Conservation (phyloP, 805 yeast species). For the Kazachstania taianensis region DNA sequence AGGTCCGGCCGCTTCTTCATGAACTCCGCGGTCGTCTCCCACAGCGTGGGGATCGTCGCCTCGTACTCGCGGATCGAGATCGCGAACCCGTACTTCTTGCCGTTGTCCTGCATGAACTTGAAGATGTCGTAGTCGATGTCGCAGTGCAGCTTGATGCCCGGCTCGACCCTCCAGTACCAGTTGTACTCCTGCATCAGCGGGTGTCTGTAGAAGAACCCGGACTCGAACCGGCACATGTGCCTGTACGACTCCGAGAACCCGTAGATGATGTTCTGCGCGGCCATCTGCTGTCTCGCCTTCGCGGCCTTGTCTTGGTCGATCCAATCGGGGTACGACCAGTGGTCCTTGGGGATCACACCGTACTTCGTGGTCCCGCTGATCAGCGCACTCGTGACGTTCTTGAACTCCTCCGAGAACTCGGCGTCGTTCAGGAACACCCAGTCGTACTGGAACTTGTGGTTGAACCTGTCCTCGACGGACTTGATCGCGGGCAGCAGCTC, state of each 20-base stretch:
- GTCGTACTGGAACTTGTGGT: constrained; percentile 69
- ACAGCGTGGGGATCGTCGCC: constrained; percentile 63
- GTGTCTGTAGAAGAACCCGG: constrained; percentile 82
- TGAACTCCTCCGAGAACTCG: constrained; percentile 74
- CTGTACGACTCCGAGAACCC: constrained; percentile 63
- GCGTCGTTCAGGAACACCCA: constrained; percentile 94
- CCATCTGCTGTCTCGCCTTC: constrained; percentile 43
- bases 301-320: constrained; percentile 65
- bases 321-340: constrained; percentile 83
- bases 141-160: constrained; percentile 70
- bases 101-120: constrained; percentile 70
- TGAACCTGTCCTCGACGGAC: constrained; percentile 83
- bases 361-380: constrained; percentile 70
- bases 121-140: constrained; percentile 74
- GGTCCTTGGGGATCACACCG: constrained; percentile 72
- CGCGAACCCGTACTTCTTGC: constrained; percentile 67
- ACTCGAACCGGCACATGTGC: constrained; percentile 88
- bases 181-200: constrained; percentile 65
- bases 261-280: constrained; percentile 42
- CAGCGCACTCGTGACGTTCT: constrained; percentile 50
- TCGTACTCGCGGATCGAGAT: constrained; percentile 67
- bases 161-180: constrained; percentile 94
- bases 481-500: constrained; percentile 55
- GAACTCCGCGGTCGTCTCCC: constrained; percentile 62
- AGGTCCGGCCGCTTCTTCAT: constrained; percentile 49